Base-by-base conservation (phyloP, 2,329 filamentous ascomycete species). In the Hypoxylon sp. region DNA sequence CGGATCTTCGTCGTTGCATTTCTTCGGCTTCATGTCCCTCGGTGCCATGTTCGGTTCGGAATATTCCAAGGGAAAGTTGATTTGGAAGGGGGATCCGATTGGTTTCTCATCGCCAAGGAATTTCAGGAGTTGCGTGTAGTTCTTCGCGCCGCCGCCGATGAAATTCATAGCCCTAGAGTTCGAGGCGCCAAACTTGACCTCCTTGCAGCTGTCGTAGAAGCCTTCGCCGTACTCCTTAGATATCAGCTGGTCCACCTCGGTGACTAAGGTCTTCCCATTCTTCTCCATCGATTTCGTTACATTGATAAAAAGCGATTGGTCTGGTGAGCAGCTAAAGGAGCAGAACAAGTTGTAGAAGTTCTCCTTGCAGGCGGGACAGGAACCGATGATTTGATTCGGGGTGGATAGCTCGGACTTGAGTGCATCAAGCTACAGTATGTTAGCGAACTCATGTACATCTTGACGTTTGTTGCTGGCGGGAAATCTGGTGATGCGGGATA, bases 301-400 rank as follows among this genome's bases (percentile, higher is more conserved):
- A 74, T 99, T 99, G 77, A 99, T 84, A 75, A 99, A 99, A 0
- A 97, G 83, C 0, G 93, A 97, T 78, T 99, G 96, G 74, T 99
- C 91, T 4, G 96, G 95, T 3, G 96, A 99, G 82, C 96, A 99
- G 2, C 94, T 98, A 76, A 99, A 98, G 3, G 93, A 96, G 81
- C 96, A 99, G 79, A 99, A 99, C 45, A 96, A 84, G 81, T 99
- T 97, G 84, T 93, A 98, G 83, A 99, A 99, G 83, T 99, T 99
- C 73, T 94, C 91, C 79, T 96, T 97, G 86, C 96, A 99, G 30
- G 96, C 96, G 1, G 96, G 96, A 77, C 96, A 99, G 8, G 93
- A 93, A 24, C 93, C 90, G 76, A 99, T 93, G 75, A 99, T 91
- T 63, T 91, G 89, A 72, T 94, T 93, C 1, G 93, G 95, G 20